Evolutionary conservation across 2,329 filamentous ascomycete genomes (phyloP).

Genomic region (Penicillium sp.): DNA sequence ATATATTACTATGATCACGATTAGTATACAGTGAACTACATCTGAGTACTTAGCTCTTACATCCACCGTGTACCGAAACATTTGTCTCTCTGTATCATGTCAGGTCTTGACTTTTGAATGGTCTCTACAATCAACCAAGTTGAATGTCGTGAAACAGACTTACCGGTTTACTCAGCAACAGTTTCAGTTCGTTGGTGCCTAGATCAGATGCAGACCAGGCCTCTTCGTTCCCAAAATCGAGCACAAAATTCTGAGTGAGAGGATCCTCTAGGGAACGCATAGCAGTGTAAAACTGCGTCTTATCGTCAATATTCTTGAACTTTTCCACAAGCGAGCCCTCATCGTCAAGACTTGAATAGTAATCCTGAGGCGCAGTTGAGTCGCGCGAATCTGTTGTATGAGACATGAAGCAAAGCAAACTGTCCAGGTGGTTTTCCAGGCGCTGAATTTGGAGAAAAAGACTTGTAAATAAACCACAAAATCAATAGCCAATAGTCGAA

Average conservation of each 20-base stretch:
- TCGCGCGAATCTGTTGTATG: constrained; percentile 12
- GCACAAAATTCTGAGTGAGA: constrained; percentile 41
- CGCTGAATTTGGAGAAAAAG: not conserved
- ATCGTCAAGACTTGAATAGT: constrained; percentile 32
- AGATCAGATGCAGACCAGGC: constrained; percentile 43
- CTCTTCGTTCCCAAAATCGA: constrained; percentile 45
- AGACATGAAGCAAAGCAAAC: constrained; percentile 9
- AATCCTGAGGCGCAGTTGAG: constrained; percentile 23
- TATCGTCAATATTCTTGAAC: constrained; percentile 41
- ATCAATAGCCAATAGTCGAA: not conserved
- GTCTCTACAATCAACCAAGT: not conserved
- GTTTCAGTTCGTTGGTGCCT: constrained; percentile 33
- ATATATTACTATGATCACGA: constrained; percentile 58
- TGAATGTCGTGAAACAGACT: constrained; percentile 1
- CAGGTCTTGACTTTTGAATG: not conserved
- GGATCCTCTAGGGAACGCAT: constrained; percentile 29
- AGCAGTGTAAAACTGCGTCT: constrained; percentile 31
- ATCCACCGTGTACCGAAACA: constrained; percentile 67
- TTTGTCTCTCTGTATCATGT: constrained; percentile 41
- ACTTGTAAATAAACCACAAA: not conserved
- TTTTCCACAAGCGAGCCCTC: constrained; percentile 21
- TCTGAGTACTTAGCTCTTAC: constrained; percentile 41
- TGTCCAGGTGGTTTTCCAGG: not conserved
- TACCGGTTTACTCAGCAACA: constrained; percentile 36
- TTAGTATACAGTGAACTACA: not conserved